phyloP scores from a whole-genome alignment of 441 rosid species.

The Populus hybrid region DNA sequence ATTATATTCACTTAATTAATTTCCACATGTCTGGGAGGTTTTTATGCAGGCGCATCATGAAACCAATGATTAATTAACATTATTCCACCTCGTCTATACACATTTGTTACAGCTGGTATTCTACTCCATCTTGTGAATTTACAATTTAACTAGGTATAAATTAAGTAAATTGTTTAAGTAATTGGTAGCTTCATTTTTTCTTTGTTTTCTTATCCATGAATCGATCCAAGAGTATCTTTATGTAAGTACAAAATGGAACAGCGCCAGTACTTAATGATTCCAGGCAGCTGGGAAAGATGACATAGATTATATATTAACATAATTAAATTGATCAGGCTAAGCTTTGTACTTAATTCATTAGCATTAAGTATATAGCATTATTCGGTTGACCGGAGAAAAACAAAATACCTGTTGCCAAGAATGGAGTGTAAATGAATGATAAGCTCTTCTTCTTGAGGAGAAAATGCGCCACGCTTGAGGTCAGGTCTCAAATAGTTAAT shows the following conservation, averaged over 20 bases:
- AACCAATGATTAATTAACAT: not conserved
- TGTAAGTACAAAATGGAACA: not conserved
- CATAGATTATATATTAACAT: not conserved
- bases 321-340: too few relatives aligned
- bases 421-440: conserved; percentile 78
- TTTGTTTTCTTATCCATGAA: not conserved
- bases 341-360: too few relatives aligned
- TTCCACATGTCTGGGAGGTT: not conserved
- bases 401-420: conserved; percentile 76
- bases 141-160: not conserved
- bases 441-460: conserved; percentile 76
- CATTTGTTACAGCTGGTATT: not conserved
- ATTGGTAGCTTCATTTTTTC: not conserved
- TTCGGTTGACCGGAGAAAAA: not conserved
- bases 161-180: too few relatives aligned
- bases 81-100: not conserved
- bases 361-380: not conserved
- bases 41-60: too few relatives aligned
- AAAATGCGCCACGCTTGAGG: conserved; percentile 87
- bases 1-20: not conserved
- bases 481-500: conserved; percentile 86
- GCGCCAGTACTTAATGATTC: not conserved
- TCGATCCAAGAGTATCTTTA: not conserved
- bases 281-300: not conserved
- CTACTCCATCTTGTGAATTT: not conserved